Evolutionary conservation across 176 grass and related monocot genomes (phyloP).

Genomic region (Avena atlantica): DNA sequence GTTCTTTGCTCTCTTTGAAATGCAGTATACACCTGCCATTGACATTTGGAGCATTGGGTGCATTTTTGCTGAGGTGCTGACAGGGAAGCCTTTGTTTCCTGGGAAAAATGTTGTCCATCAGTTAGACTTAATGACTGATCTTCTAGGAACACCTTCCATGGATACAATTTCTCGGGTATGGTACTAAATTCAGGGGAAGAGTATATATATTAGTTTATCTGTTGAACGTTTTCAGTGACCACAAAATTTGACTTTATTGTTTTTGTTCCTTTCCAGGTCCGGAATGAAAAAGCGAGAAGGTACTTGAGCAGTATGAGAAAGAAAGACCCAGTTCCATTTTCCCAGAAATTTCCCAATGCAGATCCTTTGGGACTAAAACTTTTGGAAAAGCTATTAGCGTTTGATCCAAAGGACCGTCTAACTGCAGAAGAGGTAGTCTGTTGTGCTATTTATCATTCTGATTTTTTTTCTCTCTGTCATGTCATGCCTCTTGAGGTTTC

Average conservation of each 20-base stretch:
- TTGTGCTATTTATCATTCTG: conserved; percentile 34
- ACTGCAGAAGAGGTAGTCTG: conserved; percentile 86
- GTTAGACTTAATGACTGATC: conserved; percentile 98
- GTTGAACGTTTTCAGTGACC: background rate
- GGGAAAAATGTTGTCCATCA: conserved; percentile 99
- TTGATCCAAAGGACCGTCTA: conserved; percentile 92
- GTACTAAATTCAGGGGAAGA: conserved; percentile 15
- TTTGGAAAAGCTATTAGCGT: conserved; percentile 86
- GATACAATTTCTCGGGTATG: conserved; percentile 97
- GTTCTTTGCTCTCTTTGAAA: conserved; percentile 36
- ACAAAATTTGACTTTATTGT: background rate
- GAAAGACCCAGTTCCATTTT: conserved; percentile 83
- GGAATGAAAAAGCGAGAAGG: conserved; percentile 97
- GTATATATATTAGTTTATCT: background rate
- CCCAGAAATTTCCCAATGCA: conserved; percentile 89
- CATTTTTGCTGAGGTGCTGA: conserved; percentile 98
- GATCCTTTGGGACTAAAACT: conserved; percentile 91
- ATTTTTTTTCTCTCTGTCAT: conserved; percentile 46
- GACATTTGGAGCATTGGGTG: conserved; percentile 99
- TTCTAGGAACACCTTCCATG: conserved; percentile 83
- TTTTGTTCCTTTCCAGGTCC: conserved; percentile 57
- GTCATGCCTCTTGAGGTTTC: background rate
- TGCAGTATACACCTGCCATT: conserved; percentile 98
- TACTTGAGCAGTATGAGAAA: conserved; percentile 97
- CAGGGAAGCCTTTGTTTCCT: conserved; percentile 97